These are phyloP conservation scores for Beta macrorhiza DNA, from an alignment of 179 eudicot genomes.

Conservation along the genomic window DNA sequence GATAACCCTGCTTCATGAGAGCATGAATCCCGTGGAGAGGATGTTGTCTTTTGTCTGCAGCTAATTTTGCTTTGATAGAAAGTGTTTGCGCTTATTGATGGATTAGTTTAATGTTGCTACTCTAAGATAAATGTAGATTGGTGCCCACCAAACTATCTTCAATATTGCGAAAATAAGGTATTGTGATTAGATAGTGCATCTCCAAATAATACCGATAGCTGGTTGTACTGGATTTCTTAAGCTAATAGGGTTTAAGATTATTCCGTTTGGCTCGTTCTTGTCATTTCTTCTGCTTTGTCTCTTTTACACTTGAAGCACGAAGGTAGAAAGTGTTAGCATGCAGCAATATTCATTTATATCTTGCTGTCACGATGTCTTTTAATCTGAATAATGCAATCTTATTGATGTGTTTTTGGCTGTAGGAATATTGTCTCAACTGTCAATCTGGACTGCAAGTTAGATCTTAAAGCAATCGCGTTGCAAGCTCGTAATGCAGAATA, in stretches of 20 bases:
- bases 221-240: background rate
- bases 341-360: background rate
- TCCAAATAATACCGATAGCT: background rate
- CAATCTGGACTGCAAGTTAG: slow-evolving; percentile 84
- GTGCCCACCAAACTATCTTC: background rate
- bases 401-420: background rate
- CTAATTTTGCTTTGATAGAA: too few species aligned
- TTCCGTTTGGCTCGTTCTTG: background rate
- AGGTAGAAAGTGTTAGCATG: background rate
- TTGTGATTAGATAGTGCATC: background rate
- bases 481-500: slow-evolving; percentile 95
- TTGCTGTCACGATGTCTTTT: background rate
- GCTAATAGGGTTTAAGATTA: background rate
- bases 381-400: background rate
- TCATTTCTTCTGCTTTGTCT: background rate
- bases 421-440: slow-evolving; percentile 93
- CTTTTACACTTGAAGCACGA: background rate
- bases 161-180: too few species aligned
- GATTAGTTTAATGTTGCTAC: background rate
- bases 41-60: background rate
- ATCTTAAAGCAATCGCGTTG: slow-evolving; percentile 84
- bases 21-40: background rate
- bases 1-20: too few species aligned
- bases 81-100: background rate
- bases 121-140: background rate